These are phyloP conservation scores for Wickerhamomyces sp. DNA, from an alignment of 1,139 yeast species.

Conservation along the genomic window DNA sequence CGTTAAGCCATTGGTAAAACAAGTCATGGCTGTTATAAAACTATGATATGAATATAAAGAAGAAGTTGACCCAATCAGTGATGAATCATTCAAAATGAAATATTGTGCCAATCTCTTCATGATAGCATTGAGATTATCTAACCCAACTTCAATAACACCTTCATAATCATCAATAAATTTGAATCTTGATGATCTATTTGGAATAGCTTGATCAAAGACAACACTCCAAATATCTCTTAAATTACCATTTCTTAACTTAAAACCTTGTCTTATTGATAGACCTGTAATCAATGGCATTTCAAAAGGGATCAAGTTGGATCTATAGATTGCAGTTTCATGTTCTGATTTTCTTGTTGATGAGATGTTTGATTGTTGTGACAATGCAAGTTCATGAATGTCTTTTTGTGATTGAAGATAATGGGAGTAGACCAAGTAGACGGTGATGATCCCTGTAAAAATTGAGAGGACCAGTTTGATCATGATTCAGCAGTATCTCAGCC, in stretches of 20 bases:
- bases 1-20: constrained; percentile 25
- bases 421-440: constrained; percentile 9
- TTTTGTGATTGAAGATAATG: constrained; percentile 31
- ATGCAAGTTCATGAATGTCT: constrained; percentile 55
- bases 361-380: constrained; percentile 52
- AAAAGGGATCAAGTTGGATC: constrained; percentile 59
- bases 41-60: constrained; percentile 26
- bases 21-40: constrained; percentile 27
- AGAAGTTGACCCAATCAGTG: constrained; percentile 26
- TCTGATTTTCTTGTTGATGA: constrained; percentile 47
- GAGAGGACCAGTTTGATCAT: background rate
- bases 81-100: constrained; percentile 11
- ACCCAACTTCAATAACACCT: constrained; percentile 3
- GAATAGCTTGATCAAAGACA: constrained; percentile 26
- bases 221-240: constrained; percentile 60
- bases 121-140: constrained; percentile 24
- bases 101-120: constrained; percentile 12
- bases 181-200: constrained; percentile 7
- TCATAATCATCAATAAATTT: constrained; percentile 7
- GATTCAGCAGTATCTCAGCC: background rate
- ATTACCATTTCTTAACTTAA: constrained; percentile 64
- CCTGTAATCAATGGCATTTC: constrained; percentile 64
- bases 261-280: constrained; percentile 54
- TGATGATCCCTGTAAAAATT: background rate
- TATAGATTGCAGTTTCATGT: constrained; percentile 59